Conservation (phyloP, 2,329 filamentous ascomycete species). For the Ceratocystis colombiana region DNA sequence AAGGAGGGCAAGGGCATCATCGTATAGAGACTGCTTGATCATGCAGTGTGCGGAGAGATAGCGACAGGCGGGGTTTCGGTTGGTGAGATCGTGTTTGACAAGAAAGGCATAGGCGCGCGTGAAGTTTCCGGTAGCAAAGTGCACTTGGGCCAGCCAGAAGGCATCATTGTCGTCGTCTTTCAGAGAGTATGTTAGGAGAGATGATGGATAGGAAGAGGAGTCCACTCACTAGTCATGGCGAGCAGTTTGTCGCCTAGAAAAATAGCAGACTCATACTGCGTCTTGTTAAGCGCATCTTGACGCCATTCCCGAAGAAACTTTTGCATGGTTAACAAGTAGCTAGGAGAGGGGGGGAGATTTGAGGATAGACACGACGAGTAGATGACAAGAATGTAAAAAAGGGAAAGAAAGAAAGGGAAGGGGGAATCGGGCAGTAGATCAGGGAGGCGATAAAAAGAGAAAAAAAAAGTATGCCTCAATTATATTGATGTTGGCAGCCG, state of each 20-base stretch:
- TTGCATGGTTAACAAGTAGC: conserved; percentile 55
- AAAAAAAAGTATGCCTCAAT: neutral
- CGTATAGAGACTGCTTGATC: conserved; percentile 81
- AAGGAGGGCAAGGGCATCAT: conserved; percentile 75
- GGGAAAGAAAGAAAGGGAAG: neutral
- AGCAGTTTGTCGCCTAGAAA: conserved; percentile 96
- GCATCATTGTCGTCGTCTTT: conserved; percentile 86
- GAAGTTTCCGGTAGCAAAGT: conserved; percentile 92
- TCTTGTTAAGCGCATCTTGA: conserved; percentile 88
- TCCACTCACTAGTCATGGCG: conserved; percentile 69
- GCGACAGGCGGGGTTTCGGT: conserved; percentile 72
- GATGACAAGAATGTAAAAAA: neutral
- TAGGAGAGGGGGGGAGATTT: neutral
- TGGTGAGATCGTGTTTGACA: conserved; percentile 68
- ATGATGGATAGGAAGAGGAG: neutral
- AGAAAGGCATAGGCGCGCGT: conserved; percentile 82
- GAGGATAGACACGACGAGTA: neutral
- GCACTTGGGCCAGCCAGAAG: conserved; percentile 95
- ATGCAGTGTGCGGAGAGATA: conserved; percentile 92
- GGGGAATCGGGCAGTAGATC: too few relatives aligned
- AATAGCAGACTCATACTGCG: conserved; percentile 92
- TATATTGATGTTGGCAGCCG: neutral
- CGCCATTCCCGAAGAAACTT: conserved; percentile 88
- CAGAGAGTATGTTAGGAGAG: conserved; percentile 9
- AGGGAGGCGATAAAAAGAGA: neutral